These are phyloP conservation scores for Candida parachauliodes DNA, from an alignment of 805 yeast genomes.

Conservation along the genomic window DNA sequence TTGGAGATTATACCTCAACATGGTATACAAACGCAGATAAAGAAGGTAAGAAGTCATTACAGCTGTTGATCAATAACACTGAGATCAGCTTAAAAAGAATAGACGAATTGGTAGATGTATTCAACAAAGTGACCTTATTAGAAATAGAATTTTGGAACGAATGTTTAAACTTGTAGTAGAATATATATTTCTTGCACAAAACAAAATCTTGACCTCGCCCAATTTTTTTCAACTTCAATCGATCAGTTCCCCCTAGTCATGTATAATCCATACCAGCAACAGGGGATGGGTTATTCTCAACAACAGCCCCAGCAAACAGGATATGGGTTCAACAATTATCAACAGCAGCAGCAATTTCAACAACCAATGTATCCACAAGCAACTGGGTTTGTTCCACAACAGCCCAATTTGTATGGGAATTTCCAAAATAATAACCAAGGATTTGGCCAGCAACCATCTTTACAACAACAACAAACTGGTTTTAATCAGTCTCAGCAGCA, in stretches of 20 bases:
- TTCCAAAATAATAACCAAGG: constrained; percentile 4
- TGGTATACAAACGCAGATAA: constrained; percentile 54
- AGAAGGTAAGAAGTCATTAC: constrained; percentile 48
- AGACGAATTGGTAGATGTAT: constrained; percentile 53
- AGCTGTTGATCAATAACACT: constrained; percentile 30
- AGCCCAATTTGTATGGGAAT: constrained; percentile 13
- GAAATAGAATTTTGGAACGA: constrained; percentile 73
- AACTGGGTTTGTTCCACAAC: constrained; percentile 19
- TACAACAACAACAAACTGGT: constrained; percentile 8
- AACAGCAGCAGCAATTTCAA: constrained; percentile 15
- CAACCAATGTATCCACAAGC: constrained; percentile 38
- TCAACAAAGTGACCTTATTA: constrained; percentile 52
- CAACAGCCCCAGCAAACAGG: constrained; percentile 17
- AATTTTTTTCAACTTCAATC: neutral
- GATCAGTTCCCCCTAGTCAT: constrained; percentile 14
- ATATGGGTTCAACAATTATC: constrained; percentile 16
- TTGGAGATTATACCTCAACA: constrained; percentile 56
- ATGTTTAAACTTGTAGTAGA: constrained; percentile 16
- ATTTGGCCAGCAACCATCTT: constrained; percentile 13
- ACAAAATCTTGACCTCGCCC: neutral
- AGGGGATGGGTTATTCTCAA: constrained; percentile 11
- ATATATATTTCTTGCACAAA: neutral
- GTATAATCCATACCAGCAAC: constrained; percentile 42
- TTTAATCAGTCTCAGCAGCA: constrained; percentile 12
- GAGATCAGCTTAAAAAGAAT: constrained; percentile 43